Conservation (phyloP, 306 rosid genomes). For the Cucumis hystrix region DNA sequence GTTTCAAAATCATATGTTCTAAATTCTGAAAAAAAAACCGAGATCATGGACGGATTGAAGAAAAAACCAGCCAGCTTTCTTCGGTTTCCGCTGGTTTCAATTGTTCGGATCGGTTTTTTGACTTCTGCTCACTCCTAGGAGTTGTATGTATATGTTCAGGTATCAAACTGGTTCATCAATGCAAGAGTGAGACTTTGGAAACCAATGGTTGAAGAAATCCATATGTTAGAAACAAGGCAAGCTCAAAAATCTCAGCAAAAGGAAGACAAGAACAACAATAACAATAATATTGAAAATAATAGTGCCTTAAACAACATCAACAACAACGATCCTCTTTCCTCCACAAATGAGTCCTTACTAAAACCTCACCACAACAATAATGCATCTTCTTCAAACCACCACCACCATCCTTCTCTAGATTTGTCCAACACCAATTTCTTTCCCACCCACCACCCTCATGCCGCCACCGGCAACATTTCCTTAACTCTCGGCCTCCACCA, state of each 20-base stretch:
- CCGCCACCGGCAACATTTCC: constrained; percentile 49
- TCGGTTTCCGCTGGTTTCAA: no score
- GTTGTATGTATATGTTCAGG: constrained; percentile 18
- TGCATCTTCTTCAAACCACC: constrained; percentile 16
- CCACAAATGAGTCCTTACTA: constrained; percentile 15
- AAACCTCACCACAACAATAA: background rate
- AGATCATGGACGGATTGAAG: no score
- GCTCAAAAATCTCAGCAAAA: constrained; percentile 33
- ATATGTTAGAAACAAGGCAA: constrained; percentile 68
- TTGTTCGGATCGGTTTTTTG: no score
- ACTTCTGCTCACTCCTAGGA: no score
- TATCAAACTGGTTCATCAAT: constrained; percentile 90
- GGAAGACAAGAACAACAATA: constrained; percentile 12
- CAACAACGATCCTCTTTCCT: constrained; percentile 27
- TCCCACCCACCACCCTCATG: constrained; percentile 30
- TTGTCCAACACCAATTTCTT: constrained; percentile 22
- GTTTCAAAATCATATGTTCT: no score
- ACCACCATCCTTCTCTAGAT: constrained; percentile 8
- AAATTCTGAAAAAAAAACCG: no score
- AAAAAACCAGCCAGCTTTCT: no score
- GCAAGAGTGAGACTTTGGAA: constrained; percentile 97
- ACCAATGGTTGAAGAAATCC: constrained; percentile 96
- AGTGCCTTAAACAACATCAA: constrained; percentile 21
- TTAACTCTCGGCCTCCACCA: constrained; percentile 84
- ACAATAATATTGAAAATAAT: background rate